These are phyloP conservation scores for Verticillium albo-atrum DNA, from an alignment of 2,329 filamentous ascomycete species.

Conservation along the genomic window DNA sequence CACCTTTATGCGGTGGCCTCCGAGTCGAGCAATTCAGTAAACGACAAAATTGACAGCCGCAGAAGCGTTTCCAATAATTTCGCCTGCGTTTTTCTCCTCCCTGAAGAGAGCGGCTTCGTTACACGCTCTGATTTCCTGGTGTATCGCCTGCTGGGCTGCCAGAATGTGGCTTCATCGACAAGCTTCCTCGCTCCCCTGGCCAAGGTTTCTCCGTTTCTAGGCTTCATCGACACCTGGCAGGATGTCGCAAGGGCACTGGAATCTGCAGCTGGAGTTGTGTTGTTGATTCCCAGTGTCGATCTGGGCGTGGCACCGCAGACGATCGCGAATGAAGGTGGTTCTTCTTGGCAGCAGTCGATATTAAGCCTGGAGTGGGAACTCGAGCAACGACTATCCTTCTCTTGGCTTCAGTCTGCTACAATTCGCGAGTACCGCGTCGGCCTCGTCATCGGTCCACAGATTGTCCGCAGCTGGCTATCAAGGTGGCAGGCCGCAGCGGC, in stretches of 20 bases:
- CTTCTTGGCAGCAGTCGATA: no score
- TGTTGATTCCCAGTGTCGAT: no score
- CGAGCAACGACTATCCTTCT: neutral
- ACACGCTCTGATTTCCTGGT: neutral
- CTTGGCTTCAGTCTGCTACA: neutral
- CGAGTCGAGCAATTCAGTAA: no score
- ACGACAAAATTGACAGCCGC: no score
- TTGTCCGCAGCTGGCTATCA: neutral
- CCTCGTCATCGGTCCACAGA: neutral
- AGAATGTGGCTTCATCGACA: neutral
- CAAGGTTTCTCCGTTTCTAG: neutral
- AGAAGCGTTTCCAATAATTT: neutral
- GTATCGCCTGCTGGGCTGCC: neutral
- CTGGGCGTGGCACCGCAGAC: no score
- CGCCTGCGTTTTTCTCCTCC: neutral
- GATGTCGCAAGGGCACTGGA: neutral
- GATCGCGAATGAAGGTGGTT: no score
- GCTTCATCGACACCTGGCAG: neutral
- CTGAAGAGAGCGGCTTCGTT: neutral
- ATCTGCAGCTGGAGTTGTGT: neutral
- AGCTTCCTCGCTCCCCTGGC: neutral
- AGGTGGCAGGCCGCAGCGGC: slow-evolving; percentile 16
- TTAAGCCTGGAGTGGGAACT: neutral
- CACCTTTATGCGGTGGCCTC: neutral
- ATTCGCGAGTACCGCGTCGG: neutral